A percentile compares a stretch with the other conserved stretches of the same genome.
Conservation (phyloP, 169 alveolate species). For the Eimeria maxima region DNA sequence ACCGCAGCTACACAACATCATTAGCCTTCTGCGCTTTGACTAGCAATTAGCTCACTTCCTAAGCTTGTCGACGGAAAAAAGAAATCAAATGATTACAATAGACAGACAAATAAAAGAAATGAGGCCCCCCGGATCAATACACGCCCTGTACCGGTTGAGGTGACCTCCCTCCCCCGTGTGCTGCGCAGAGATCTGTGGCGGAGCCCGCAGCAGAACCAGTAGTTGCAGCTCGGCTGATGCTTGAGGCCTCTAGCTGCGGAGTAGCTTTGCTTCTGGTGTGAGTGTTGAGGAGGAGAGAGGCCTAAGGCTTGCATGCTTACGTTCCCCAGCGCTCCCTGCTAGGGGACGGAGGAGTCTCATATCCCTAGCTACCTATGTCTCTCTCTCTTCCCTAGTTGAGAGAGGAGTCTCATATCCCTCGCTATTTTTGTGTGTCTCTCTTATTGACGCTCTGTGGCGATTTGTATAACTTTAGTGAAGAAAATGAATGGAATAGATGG, state of each 20-base stretch:
- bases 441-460: not conserved
- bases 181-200: not conserved
- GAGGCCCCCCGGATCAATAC: not conserved
- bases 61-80: not conserved
- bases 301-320: not conserved
- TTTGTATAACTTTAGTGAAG: not conserved
- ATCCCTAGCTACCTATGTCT: too few relatives aligned
- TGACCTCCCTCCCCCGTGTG: conserved; percentile 1
- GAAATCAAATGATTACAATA: not conserved
- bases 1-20: not conserved
- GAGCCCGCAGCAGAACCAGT: not conserved
- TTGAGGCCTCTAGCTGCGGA: not conserved
- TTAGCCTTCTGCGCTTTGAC: not conserved
- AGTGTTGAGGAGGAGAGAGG: not conserved
- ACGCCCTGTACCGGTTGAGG: not conserved
- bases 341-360: too few relatives aligned
- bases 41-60: not conserved
- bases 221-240: not conserved
- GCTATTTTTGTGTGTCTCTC: not conserved
- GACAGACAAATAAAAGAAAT: not conserved
- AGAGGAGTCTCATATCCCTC: too few relatives aligned
- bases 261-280: not conserved
- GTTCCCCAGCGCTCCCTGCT: too few relatives aligned
- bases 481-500: not conserved
- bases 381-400: too few relatives aligned